Base-by-base conservation (phyloP, 495 filamentous ascomycete genomes). In the Daldinia childiae region DNA sequence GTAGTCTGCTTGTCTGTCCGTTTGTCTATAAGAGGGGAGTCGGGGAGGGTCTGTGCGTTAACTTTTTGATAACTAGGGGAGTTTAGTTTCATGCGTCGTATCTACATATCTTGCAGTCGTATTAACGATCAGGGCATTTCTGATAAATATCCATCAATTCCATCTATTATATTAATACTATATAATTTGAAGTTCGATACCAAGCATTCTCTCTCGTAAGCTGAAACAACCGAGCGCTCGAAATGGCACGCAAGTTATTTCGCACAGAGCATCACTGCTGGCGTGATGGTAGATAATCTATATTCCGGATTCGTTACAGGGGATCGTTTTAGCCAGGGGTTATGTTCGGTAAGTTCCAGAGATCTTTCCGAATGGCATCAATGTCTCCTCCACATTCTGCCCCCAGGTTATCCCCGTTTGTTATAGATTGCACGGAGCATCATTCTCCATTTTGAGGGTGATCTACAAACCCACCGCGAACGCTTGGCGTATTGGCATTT, bases 381-480 rank as follows among this genome's bases (percentile, higher is more conserved):
- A 56, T 50, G 32, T 41, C 21, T 60, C 61, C 62, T 62, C 64
- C 65, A 51, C 26, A 71, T 50, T 66, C 32, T 65, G 8, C 57
- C 48, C 45, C 29, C 27, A 57, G 26, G 59, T 66, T 43, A 62
- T 48, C 38, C 66, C 66, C 63, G 60, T 64, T 64, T 66, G 36
- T 64, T 45, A 67, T 73, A 73, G 29, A 71, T 61, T 75, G 39
- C 58, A 62, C 75, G 75, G 75, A 77, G 64, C 73, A 39, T 75
- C 54, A 43, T 55, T 55, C 70, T 68, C 75, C 75, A 67, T 71
- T 70, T 39, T 67, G 58, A 58, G 56, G 54, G 15, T 45, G 52
- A 62, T 66, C 66, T 63, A 36, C 71, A 21, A 69, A 69, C 58
- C 66, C 71, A 69, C 71, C 66, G 62, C 71, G n/a, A 45, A 34